These are phyloP conservation scores for Stramenopiles sp. DNA, from an alignment of 352 stramenopile genomes.

Conservation along the genomic window DNA sequence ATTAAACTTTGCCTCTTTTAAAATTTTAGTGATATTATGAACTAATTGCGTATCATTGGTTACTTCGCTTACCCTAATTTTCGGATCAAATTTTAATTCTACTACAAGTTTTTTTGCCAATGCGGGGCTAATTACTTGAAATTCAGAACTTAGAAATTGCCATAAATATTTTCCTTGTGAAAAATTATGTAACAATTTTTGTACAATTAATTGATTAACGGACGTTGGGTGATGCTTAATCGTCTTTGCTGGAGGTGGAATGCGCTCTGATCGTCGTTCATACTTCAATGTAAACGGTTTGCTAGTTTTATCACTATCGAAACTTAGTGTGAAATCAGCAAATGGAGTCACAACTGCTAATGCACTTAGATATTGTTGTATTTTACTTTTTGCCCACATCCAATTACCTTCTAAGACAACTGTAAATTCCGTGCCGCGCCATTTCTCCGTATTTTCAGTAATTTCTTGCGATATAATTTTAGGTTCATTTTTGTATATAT, in stretches of 20 bases:
- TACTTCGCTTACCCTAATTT: too few relatives aligned
- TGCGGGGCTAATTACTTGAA: too few relatives aligned
- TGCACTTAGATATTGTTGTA: slow-evolving; percentile 54
- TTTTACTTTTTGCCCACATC: slow-evolving; percentile 41
- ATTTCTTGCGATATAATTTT: slow-evolving; percentile 37
- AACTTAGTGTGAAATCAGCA: slow-evolving; percentile 37
- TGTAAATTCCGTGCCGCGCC: slow-evolving; percentile 34
- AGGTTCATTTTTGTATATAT: slow-evolving; percentile 58
- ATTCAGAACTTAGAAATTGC: too few relatives aligned
- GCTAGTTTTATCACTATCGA: slow-evolving; percentile 14
- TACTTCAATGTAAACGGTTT: slow-evolving; percentile 18
- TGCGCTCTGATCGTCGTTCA: slow-evolving; percentile 31
- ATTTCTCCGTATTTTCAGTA: slow-evolving; percentile 30
- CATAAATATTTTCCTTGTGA: too few relatives aligned
- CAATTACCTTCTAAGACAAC: slow-evolving; percentile 48
- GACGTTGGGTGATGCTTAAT: slow-evolving; percentile 46
- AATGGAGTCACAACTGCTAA: slow-evolving; percentile 66
- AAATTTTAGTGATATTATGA: slow-evolving; percentile 35
- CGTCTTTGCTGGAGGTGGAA: slow-evolving; percentile 31
- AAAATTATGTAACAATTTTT: slow-evolving; percentile 21
- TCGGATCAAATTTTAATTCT: too few relatives aligned
- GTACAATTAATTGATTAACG: slow-evolving; percentile 30
- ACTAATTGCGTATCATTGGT: too few relatives aligned
- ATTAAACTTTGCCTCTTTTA: slow-evolving; percentile 8
- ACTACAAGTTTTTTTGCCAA: too few relatives aligned